Conservation (phyloP, 441 rosid genomes). For the Kokia cookei region DNA sequence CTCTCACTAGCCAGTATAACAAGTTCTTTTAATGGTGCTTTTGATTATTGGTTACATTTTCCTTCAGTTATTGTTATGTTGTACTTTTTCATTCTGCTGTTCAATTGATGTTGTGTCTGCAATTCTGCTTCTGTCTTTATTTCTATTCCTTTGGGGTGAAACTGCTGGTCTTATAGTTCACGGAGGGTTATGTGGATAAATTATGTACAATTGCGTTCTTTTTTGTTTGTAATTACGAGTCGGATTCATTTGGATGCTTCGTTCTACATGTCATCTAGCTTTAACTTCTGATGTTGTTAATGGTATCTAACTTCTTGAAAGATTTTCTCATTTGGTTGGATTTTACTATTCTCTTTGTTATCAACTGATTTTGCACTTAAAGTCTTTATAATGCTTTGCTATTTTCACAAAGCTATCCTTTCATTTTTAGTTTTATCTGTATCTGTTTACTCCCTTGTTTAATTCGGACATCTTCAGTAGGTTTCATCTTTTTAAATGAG, state of each 20-base stretch:
- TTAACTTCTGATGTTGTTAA: neutral
- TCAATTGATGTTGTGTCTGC: neutral
- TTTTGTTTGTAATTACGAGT: constrained; percentile 1
- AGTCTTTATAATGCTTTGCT: neutral
- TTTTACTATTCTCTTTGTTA: neutral
- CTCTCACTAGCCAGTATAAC: constrained; percentile 61
- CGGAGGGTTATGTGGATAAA: constrained; percentile 14
- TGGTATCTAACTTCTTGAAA: neutral
- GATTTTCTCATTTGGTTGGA: neutral
- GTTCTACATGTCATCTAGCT: neutral
- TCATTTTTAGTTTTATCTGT: neutral
- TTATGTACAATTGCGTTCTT: neutral
- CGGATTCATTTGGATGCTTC: neutral
- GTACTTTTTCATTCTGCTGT: constrained; percentile 4
- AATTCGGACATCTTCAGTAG: neutral
- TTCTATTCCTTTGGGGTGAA: neutral
- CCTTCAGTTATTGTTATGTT: constrained; percentile 9
- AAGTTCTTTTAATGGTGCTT: constrained; percentile 48
- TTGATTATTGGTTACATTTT: constrained; percentile 12
- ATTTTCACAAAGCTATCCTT: neutral
- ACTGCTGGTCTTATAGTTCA: constrained; percentile 5
- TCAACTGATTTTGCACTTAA: neutral
- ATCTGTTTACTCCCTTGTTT: neutral
- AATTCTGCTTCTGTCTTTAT: neutral
- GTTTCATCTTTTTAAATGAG: neutral